A percentile compares a stretch with the other conserved stretches of the same genome.
Conservation (phyloP, 2,329 filamentous ascomycete genomes). For the Alternaria sp. region DNA sequence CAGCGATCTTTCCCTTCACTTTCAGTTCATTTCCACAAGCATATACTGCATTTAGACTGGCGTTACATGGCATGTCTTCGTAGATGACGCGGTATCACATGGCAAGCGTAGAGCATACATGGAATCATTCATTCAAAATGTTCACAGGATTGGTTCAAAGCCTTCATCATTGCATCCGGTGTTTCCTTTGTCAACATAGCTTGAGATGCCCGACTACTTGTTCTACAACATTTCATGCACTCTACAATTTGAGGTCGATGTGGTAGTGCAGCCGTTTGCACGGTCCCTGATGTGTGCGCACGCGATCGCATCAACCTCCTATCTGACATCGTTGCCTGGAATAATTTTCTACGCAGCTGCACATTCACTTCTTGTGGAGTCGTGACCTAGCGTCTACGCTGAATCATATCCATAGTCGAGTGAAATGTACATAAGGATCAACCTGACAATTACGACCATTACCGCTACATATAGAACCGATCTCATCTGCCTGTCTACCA, state of each 20-base stretch:
- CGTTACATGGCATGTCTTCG: background rate
- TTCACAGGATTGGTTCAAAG: background rate
- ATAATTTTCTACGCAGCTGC: background rate
- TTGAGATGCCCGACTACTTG: background rate
- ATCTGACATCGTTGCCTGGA: background rate
- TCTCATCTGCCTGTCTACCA: background rate
- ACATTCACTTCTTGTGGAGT: background rate
- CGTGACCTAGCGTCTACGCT: background rate
- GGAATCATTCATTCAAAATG: background rate
- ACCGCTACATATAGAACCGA: background rate
- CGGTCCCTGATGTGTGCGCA: background rate
- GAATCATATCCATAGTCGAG: background rate
- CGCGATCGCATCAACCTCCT: background rate
- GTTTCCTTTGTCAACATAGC: background rate
- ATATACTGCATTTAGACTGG: conserved; percentile 9
- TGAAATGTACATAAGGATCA: background rate
- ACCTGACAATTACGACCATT: background rate
- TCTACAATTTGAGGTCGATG: background rate
- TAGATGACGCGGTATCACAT: background rate
- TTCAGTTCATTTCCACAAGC: background rate
- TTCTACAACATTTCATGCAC: background rate
- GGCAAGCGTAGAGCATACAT: background rate
- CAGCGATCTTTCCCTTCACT: background rate
- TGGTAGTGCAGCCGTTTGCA: background rate
- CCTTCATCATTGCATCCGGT: background rate